phyloP scores from a whole-genome alignment of 108 stramenopile genomes.

The Skeletonema tropicum region DNA sequence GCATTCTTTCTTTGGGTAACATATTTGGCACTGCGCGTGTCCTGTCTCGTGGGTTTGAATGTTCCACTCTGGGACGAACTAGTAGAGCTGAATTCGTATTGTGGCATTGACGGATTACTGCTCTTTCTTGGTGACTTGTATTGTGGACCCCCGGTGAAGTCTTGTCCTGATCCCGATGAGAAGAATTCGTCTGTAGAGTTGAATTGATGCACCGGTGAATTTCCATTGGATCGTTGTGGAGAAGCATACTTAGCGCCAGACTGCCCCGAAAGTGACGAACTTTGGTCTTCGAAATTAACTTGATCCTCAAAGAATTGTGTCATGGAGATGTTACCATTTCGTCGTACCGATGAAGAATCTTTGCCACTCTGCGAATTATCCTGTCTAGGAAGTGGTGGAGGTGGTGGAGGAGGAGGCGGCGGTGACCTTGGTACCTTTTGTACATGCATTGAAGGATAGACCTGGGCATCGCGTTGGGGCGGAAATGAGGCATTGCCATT shows the following conservation, averaged over 20 bases:
- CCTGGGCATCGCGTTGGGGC: not conserved
- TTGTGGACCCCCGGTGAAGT: not conserved
- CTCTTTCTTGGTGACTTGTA: not conserved
- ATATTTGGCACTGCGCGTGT: not conserved
- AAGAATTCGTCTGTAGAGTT: not conserved
- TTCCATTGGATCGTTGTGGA: not conserved
- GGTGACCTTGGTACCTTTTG: not conserved
- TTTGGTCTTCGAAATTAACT: not conserved
- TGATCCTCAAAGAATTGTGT: not conserved
- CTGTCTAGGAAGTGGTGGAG: not conserved
- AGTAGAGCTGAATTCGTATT: not conserved
- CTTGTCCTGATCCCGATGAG: not conserved
- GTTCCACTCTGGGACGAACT: not conserved
- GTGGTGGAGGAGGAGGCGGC: no score
- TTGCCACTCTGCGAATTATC: not conserved
- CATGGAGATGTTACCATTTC: not conserved
- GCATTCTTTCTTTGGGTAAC: no score
- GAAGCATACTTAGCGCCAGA: not conserved
- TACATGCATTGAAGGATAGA: not conserved
- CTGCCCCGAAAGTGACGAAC: not conserved
- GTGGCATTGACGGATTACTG: not conserved
- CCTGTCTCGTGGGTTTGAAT: not conserved
- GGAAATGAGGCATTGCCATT: not conserved
- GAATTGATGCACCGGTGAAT: not conserved
- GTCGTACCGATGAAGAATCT: not conserved